Evolutionary conservation across 2,329 filamentous ascomycete species (phyloP).

Genomic region (Thermoascus crustaceus): DNA sequence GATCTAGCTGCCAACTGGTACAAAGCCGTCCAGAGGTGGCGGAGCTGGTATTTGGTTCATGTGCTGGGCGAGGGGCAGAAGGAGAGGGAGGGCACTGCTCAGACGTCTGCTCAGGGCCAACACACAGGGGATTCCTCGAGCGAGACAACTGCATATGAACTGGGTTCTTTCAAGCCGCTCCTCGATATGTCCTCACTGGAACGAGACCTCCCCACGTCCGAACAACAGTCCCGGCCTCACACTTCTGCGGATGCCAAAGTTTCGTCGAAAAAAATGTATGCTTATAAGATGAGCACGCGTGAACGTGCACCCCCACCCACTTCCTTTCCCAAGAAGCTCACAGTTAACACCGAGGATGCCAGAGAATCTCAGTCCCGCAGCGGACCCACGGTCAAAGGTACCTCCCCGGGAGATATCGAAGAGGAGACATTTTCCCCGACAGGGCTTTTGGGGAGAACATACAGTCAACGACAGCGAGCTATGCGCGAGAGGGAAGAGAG

Average conservation of each 20-base stretch:
- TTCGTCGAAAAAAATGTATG: constrained; percentile 15
- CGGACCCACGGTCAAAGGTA: constrained; percentile 4
- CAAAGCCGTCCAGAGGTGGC: constrained; percentile 66
- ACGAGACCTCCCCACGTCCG: constrained; percentile 33
- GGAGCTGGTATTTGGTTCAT: constrained; percentile 84
- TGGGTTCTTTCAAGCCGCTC: constrained; percentile 61
- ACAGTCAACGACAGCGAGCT: constrained; percentile 31
- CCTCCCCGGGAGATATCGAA: constrained; percentile 11
- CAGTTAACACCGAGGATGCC: constrained; percentile 15
- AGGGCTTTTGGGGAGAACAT: constrained; percentile 32
- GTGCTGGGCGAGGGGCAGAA: constrained; percentile 53
- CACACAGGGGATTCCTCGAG: constrained; percentile 10
- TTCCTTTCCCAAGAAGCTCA: constrained; percentile 19
- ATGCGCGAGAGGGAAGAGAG: constrained; percentile 33
- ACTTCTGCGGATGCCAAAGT: neutral
- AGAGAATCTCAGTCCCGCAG: constrained; percentile 3
- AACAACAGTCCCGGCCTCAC: constrained; percentile 15
- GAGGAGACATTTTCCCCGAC: constrained; percentile 28
- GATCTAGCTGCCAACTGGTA: constrained; percentile 61
- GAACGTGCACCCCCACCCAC: constrained; percentile 23
- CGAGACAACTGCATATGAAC: constrained; percentile 43
- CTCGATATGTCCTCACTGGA: constrained; percentile 55
- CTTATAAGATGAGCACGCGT: constrained; percentile 21
- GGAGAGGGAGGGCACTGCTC: constrained; percentile 19
- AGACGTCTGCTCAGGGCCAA: constrained; percentile 15